Conservation (phyloP, 768 basidiomycete species). For the Mycena polygramma region DNA sequence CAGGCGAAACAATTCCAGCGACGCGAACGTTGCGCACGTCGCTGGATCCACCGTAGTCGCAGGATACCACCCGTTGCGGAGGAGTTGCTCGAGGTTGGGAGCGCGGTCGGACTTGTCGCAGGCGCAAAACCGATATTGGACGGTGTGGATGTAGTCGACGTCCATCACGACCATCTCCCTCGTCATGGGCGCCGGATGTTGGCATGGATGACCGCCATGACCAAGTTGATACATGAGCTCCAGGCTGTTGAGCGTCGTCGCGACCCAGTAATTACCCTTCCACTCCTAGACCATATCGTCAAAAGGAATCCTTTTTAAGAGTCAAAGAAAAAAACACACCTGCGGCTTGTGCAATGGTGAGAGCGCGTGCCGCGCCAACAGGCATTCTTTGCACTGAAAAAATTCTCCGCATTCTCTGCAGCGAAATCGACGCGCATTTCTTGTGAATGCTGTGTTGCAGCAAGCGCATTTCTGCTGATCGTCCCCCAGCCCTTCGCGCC, state of each 20-base stretch:
- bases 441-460: not conserved
- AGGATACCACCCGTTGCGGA: constrained; percentile 34
- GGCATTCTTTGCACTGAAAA: constrained; percentile 1
- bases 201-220: constrained; percentile 4
- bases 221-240: constrained; percentile 21
- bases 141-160: constrained; percentile 8
- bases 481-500: constrained; percentile 4
- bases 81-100: constrained; percentile 9
- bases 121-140: constrained; percentile 19
- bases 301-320: too few species aligned
- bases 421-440: not conserved
- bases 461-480: not conserved
- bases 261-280: constrained; percentile 8
- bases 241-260: not conserved
- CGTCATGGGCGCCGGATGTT: not conserved
- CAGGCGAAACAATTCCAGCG: constrained; percentile 30
- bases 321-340: constrained; percentile 5
- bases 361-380: not conserved
- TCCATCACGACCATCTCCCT: constrained; percentile 17
- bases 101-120: constrained; percentile 1
- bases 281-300: too few species aligned
- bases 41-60: constrained; percentile 26
- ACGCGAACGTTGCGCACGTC: constrained; percentile 26
- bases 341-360: constrained; percentile 1
- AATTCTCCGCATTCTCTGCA: constrained; percentile 6